Evolutionary conservation across 1,284 basidiomycete genomes (phyloP), one percentile per base, ranked within the genome.

Genomic region (Microbotryomycetes sp.): DNA sequence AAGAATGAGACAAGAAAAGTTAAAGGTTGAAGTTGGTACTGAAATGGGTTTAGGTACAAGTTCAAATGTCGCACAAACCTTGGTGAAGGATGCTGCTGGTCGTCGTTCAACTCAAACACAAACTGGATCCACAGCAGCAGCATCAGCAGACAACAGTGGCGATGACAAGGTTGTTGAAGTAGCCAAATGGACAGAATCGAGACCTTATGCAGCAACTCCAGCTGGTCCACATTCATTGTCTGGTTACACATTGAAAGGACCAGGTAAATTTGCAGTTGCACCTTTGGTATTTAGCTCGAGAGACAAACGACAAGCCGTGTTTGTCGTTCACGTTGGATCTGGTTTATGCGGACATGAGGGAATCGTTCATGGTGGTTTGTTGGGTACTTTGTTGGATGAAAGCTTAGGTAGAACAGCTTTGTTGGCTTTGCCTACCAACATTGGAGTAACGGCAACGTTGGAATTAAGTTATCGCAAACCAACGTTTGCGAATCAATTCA

Each of bases 301-400:
- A 61, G 88, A 94, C 75, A 88, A 90, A 74, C 81, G 78, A 9
- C 86, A 90, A 76, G 82, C 82, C 6, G 73, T 84, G 60, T 80
- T 84, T 15, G 77, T 96, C 62, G 64, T 91, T 1, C 93, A 97
- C 73, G 79, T 96, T 7, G 93, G 94, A 1, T 78, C 88, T 42
- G 86, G 85, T 5, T 72, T 97, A 54, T 97, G 93, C 73, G 90
- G 77, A 0, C 69, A 70, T 29, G 70, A 71, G 46, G 67, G 70
- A 2, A 63, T 97, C 66, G 78, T 97, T 2, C 94, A 97, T 74
- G 94, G 94, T 0, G 94, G 94, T 1, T 74, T 97, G 63, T 79
- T 97, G 26, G 90, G 92, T 29, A 97, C 92, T 0, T 77, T 97
- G 4, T 77, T 94, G 60, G 93, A 97, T 71, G 93, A 97, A 79